Evolutionary conservation across 2,329 filamentous ascomycete genomes (phyloP), one percentile per base, ranked within the genome.

Genomic region (Nigrograna mackinnonii): DNA sequence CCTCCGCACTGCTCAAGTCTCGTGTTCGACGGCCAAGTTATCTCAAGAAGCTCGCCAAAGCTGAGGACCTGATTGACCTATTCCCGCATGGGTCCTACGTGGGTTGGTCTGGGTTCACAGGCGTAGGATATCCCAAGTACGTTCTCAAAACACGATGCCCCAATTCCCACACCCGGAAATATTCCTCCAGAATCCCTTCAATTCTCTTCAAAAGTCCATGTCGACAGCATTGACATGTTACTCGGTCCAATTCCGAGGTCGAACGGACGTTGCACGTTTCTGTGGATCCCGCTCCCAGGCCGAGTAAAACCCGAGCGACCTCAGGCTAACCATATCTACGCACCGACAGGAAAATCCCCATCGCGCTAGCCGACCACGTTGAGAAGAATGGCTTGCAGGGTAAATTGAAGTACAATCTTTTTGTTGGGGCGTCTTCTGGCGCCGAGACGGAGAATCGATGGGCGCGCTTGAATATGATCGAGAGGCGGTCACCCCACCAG

Each of bases 361-460:
- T 85, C 4, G 89, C 87, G 52, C 77, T 96, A 47, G 90, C 90
- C 54, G 88, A 95, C 67, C 86, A 95, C 67, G 90, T 95, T 54
- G 90, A 95, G 73, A 82, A 88, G 74, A 95, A 95, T 71, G 82
- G 79, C 49, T 78, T 95, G 13, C 84, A 95, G 70, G 89, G 90
- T 43, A 76, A 95, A 77, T 76, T 95, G 55, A 88, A 88, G 61
- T 95, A 95, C 77, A 86, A 83, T 43, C 80, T 95, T 14, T 95
- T 95, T 55, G 90, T 95, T 7, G 91, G 90, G 39, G 90, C 90
- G n/a, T 92, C 87, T 4, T 91, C 88, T 13, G 90, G 90, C 26
- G 87, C 89, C 14, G 90, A 94, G 73, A 95, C 90, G 0, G 90
- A 95, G 75, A 94, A 94, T 70, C 79, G 90, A 69, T 95, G 91